Conservation (phyloP, 805 yeast species). For the Tetrapisispora pingtungensis region DNA sequence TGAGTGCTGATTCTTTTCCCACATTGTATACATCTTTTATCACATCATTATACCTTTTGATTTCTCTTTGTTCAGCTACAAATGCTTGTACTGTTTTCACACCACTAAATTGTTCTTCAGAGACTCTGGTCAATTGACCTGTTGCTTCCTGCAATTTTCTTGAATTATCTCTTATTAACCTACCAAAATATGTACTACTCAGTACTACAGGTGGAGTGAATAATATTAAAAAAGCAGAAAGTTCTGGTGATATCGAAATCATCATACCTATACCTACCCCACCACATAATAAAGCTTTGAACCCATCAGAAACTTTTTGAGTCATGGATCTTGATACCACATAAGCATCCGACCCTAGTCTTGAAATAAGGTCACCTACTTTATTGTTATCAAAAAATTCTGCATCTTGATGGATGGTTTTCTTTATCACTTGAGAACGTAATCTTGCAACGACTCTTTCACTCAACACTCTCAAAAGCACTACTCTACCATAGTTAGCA, state of each 20-base stretch:
- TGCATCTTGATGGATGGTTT: constrained; percentile 77
- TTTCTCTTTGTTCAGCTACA: constrained; percentile 77
- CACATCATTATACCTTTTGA: constrained; percentile 64
- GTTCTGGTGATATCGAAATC: constrained; percentile 72
- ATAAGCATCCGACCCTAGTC: constrained; percentile 83
- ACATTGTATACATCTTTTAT: constrained; percentile 54
- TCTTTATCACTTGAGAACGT: constrained; percentile 66
- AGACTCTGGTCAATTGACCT: constrained; percentile 77
- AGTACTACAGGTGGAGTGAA: constrained; percentile 74
- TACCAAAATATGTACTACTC: constrained; percentile 76
- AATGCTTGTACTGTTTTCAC: constrained; percentile 85
- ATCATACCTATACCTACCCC: constrained; percentile 82
- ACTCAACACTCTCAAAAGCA: constrained; percentile 48
- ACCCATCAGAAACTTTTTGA: constrained; percentile 86
- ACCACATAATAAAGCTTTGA: constrained; percentile 73
- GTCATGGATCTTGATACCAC: constrained; percentile 82
- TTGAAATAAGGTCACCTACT: constrained; percentile 86
- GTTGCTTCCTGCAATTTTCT: constrained; percentile 74
- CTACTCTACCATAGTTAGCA: constrained; percentile 65
- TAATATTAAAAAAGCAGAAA: constrained; percentile 69
- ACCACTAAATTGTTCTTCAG: constrained; percentile 87
- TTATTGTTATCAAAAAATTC: constrained; percentile 90
- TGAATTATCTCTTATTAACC: constrained; percentile 65
- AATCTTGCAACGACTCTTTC: constrained; percentile 80
- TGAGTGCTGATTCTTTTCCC: constrained; percentile 70